phyloP scores from a whole-genome alignment of 2,329 filamentous ascomycete species.

The Fusarium tuaranense region DNA sequence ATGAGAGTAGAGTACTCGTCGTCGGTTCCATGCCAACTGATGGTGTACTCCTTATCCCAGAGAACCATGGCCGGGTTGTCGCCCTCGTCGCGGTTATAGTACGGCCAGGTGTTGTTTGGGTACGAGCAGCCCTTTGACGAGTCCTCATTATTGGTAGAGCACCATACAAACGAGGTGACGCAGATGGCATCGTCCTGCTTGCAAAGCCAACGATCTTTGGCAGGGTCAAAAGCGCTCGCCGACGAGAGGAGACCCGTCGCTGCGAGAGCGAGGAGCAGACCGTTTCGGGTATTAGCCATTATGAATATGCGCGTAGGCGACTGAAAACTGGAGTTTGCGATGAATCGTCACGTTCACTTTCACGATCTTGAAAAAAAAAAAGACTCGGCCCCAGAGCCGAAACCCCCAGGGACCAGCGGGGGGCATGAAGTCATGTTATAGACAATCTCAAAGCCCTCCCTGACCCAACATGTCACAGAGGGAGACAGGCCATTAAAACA shows the following conservation, averaged over 20 bases:
- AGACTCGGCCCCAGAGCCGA: background rate
- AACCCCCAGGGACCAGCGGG: background rate
- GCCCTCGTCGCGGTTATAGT: conserved; percentile 3
- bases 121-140: conserved; percentile 17
- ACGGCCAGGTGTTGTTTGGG: conserved; percentile 15
- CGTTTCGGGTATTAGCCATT: background rate
- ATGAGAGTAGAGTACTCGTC: conserved; percentile 21
- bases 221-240: conserved; percentile 14
- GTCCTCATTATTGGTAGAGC: conserved; percentile 27
- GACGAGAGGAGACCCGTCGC: background rate
- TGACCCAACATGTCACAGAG: background rate
- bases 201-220: conserved; percentile 30
- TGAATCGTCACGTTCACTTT: background rate
- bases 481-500: conserved; percentile 3
- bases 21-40: conserved; percentile 32
- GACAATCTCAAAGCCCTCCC: background rate
- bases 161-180: conserved; percentile 38
- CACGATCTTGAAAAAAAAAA: background rate
- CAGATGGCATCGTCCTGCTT: conserved; percentile 25
- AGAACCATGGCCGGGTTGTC: conserved; percentile 28
- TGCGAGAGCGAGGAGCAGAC: conserved; percentile 8
- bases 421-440: background rate
- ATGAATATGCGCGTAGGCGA: background rate
- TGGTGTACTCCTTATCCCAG: conserved; percentile 28
- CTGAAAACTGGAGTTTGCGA: background rate